Conservation (phyloP, 2,329 filamentous ascomycete species). For the Epichloe festucae region DNA sequence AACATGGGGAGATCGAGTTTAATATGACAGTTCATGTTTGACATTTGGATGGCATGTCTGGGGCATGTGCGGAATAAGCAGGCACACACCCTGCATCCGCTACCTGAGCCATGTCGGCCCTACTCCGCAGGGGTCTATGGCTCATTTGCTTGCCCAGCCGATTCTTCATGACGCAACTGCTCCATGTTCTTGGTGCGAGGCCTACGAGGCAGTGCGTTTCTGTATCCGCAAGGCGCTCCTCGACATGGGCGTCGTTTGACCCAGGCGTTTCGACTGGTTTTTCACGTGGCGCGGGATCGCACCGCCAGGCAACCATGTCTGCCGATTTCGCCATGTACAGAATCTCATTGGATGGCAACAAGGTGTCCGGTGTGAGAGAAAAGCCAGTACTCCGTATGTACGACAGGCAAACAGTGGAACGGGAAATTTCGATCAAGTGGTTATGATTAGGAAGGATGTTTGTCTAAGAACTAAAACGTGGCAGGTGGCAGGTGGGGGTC, state of each 20-base stretch:
- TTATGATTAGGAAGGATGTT: background rate
- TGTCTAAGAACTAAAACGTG: background rate
- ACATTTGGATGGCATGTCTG: conserved; percentile 1
- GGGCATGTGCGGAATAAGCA: conserved; percentile 2
- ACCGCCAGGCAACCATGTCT: background rate
- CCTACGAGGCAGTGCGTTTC: background rate
- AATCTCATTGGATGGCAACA: background rate
- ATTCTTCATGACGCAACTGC: conserved; percentile 5
- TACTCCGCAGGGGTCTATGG: conserved; percentile 4
- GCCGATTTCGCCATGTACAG: background rate
- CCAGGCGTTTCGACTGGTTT: conserved; percentile 1
- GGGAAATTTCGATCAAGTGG: background rate
- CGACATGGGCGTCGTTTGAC: background rate
- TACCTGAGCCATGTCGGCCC: background rate
- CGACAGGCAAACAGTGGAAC: background rate
- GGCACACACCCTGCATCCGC: conserved; percentile 2
- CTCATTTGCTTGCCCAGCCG: background rate
- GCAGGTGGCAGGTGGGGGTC: too few species aligned
- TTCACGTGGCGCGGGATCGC: background rate
- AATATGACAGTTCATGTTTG: background rate
- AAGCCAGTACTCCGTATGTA: background rate
- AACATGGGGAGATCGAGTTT: background rate
- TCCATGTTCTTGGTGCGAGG: background rate
- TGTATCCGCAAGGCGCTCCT: background rate
- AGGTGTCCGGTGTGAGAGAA: background rate